Evolutionary conservation across 2,329 filamentous ascomycete genomes (phyloP), one percentile per base, ranked within the genome.

Genomic region (Madurella fahalii): DNA sequence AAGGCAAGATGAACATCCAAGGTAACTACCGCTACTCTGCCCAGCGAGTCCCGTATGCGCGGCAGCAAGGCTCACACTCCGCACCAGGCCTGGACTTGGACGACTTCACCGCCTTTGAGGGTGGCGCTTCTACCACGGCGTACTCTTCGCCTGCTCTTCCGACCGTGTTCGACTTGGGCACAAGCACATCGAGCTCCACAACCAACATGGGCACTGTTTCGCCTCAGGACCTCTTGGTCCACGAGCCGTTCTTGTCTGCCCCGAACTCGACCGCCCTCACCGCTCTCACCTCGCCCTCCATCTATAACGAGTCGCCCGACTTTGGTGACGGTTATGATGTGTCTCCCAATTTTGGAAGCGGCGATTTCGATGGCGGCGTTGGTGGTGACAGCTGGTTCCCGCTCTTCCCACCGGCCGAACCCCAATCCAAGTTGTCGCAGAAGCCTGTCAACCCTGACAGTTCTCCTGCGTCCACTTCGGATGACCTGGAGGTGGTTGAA

Each of bases 261-360:
- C 91, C 91, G 31, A 89, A 89, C 67, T 95, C 91, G 2, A 80
- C 86, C 45, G 85, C 89, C 34, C 84, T 94, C 67, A 95, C 91
- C 37, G 85, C 90, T 60, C 68, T 96, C 71, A 95, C 90, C 54
- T 94, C 91, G 57, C 91, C 91, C 43, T 89, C 87, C n/a, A 78
- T 84, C 54, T 86, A 84, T 65, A 81, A 88, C 67, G 88, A 86
- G 64, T 95, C 90, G 50, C 90, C 90, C 11, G 86, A 84, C 55
- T 85, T 86, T 65, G 71, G 71, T 58, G 85, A 89, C 64, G 80
- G 79, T 68, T 90, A 84, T 65, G 84, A 94, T 65, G 84, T 88
- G 16, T 95, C 90, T 48, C 91, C 91, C 45, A 82, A 87, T 69
- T 89, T 92, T 71, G 79, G 78, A 56, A 77, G 72, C 58, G 77